Base-by-base conservation (phyloP, 345 rosid species). In the Anacardium occidentale region DNA sequence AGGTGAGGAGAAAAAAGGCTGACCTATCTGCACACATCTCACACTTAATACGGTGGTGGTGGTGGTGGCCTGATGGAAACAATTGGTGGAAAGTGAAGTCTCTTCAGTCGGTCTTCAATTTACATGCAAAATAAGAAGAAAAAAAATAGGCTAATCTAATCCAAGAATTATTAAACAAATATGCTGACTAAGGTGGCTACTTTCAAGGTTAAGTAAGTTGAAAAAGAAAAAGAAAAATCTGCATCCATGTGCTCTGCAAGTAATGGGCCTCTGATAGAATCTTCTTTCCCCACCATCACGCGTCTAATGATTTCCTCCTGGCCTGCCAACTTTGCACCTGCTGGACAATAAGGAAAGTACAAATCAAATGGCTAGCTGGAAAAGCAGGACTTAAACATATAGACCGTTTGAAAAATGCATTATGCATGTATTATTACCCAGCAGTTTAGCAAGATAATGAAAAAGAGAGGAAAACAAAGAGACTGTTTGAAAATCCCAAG, bases 1-100 rank as follows among this genome's bases (percentile, higher is more conserved):
- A 24, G 40, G 25, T 11, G 29, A 44, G 47, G 55, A 32, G 32
- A 29, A 29, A 54, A 32, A 26, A 29, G 4, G 34, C 22, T 21
- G 10, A 52, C 42, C 42, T 37, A 37, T 20, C 73, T 72, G 18
- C 73, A 54, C 70, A 52, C 64, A 60, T 64, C 37, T 66, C 66
- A 62, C 59, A 52, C 66, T 62, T 6, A 29, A 45, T 53, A 69
- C 42, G 21, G n/a, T 60, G 40, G 8, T 21, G 21, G 45, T n/a
- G n/a, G n/a, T n/a, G n/a, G n/a, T 0, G 37, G 37, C 37, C 37
- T 34, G 37, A 7, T 34, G 42, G 22, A 50, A 42, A 20, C 21
- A n/a, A 15, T 67, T 60, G 57, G 37, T 58, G 62, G 48, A 18
- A 56, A 21, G 56, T 42, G 45, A 34, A 51, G 29, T 50, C 55